Evolutionary conservation across 805 yeast genomes (phyloP).

Genomic region (Priceomyces fermenticarens): DNA sequence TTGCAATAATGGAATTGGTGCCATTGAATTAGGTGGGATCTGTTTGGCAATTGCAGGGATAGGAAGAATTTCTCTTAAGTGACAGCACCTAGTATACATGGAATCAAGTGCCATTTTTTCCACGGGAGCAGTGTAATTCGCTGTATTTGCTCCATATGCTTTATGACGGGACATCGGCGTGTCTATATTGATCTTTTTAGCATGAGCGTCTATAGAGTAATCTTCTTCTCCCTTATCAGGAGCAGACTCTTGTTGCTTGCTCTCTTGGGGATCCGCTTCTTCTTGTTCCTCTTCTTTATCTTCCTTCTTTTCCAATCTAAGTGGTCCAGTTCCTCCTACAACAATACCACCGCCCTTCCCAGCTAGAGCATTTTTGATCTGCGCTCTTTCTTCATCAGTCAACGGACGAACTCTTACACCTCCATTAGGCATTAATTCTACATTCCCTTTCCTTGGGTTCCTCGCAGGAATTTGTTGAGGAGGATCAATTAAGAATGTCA

Average conservation of each 20-base stretch:
- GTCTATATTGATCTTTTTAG: conserved; percentile 25
- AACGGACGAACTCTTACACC: conserved; percentile 51
- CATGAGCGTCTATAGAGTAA: conserved; percentile 20
- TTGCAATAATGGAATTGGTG: conserved; percentile 70
- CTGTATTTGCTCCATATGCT: conserved; percentile 1
- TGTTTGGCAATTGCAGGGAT: conserved; percentile 79
- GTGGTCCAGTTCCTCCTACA: conserved; percentile 74
- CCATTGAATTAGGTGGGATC: conserved; percentile 69
- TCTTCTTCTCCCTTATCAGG: conserved; percentile 15
- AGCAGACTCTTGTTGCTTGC: neutral
- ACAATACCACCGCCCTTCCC: conserved; percentile 64
- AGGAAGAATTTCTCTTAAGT: conserved; percentile 84
- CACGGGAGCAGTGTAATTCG: conserved; percentile 29
- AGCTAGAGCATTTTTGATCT: conserved; percentile 38
- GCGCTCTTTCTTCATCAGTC: conserved; percentile 48
- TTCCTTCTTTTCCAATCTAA: conserved; percentile 36
- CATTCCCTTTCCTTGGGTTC: conserved; percentile 77
- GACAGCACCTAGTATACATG: conserved; percentile 89
- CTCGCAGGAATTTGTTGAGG: conserved; percentile 94
- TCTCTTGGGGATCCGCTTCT: conserved; percentile 6
- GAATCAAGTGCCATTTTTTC: conserved; percentile 58
- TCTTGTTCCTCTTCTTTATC: conserved; percentile 6
- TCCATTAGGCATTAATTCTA: conserved; percentile 53
- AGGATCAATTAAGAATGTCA: conserved; percentile 41
- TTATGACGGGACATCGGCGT: conserved; percentile 27